Conservation (phyloP, 495 filamentous ascomycete genomes). For the Penicillium crystallinum region DNA sequence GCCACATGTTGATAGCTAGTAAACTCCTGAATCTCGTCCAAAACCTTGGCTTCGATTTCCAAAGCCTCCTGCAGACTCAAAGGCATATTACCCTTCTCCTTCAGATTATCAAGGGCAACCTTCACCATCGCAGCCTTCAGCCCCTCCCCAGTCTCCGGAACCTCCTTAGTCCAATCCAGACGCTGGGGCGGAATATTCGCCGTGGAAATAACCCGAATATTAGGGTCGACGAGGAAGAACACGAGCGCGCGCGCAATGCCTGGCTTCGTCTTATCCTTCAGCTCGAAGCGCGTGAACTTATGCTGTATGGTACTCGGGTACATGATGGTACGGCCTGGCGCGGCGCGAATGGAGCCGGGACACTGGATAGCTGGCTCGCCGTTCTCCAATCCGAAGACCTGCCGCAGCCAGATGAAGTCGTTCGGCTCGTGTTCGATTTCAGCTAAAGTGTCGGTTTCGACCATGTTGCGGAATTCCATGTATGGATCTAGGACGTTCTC, state of each 20-base stretch:
- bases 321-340: constrained; percentile 21
- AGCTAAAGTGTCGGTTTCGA: constrained; percentile 19
- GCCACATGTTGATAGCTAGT: constrained; percentile 31
- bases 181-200: constrained; percentile 53
- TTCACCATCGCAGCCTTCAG: constrained; percentile 14
- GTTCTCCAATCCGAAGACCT: constrained; percentile 32
- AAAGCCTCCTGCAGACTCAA: constrained; percentile 32
- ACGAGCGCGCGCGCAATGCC: constrained; percentile 45
- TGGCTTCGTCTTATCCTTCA: constrained; percentile 44
- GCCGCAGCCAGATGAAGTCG: constrained; percentile 25
- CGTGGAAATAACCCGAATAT: constrained; percentile 49
- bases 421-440: constrained; percentile 28
- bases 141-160: constrained; percentile 5
- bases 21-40: constrained; percentile 28
- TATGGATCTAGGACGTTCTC: constrained; percentile 22
- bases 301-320: constrained; percentile 46
- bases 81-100: constrained; percentile 28
- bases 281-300: constrained; percentile 35
- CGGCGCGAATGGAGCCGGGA: constrained; percentile 20
- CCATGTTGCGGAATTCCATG: constrained; percentile 28
- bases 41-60: constrained; percentile 17
- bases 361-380: constrained; percentile 29
- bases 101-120: constrained; percentile 27
- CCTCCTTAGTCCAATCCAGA: constrained; percentile 32
- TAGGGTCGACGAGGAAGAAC: constrained; percentile 53